phyloP scores from a whole-genome alignment of 345 rosid species.

The Ricinus communis region DNA sequence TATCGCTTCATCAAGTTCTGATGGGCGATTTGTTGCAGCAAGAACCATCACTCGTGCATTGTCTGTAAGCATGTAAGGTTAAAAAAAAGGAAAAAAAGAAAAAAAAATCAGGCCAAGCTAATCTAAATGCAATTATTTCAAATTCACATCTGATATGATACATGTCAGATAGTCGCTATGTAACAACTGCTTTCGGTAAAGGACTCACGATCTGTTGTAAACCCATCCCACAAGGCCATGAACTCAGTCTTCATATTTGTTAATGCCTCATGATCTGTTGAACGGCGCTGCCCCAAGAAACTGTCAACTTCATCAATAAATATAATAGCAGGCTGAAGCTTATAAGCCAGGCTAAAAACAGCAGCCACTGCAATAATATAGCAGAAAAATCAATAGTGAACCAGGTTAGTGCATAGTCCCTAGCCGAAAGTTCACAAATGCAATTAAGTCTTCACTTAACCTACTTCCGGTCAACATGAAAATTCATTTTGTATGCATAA shows the following conservation, averaged over 20 bases:
- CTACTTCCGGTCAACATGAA: background rate
- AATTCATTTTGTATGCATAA: background rate
- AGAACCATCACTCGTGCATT: slow-evolving; percentile 97
- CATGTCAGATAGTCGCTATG: background rate
- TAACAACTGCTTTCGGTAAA: background rate
- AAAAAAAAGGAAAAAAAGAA: slow-evolving; percentile 15
- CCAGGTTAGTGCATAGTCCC: background rate
- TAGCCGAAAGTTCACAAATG: background rate
- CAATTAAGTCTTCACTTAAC: slow-evolving; percentile 1
- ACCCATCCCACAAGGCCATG: slow-evolving; percentile 99
- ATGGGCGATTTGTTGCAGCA: slow-evolving; percentile 96
- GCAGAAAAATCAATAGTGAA: slow-evolving; percentile 7
- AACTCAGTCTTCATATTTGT: slow-evolving; percentile 98
- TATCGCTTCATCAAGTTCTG: slow-evolving; percentile 98
- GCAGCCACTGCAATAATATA: slow-evolving; percentile 72
- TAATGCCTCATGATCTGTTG: slow-evolving; percentile 84
- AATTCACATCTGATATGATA: background rate
- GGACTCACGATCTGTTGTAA: slow-evolving; percentile 92
- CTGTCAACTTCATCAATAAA: slow-evolving; percentile 98
- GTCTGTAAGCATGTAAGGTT: slow-evolving; percentile 40
- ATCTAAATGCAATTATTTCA: background rate
- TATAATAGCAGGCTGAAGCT: slow-evolving; percentile 96
- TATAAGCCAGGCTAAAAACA: slow-evolving; percentile 87
- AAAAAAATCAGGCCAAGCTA: slow-evolving; percentile 6
- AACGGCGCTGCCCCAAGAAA: slow-evolving; percentile 89